Percentiles rank a stretch among this genome's conserved stretches.
Evolutionary conservation across 306 rosid genomes (phyloP).

Genomic region (Calophaca sinica): DNA sequence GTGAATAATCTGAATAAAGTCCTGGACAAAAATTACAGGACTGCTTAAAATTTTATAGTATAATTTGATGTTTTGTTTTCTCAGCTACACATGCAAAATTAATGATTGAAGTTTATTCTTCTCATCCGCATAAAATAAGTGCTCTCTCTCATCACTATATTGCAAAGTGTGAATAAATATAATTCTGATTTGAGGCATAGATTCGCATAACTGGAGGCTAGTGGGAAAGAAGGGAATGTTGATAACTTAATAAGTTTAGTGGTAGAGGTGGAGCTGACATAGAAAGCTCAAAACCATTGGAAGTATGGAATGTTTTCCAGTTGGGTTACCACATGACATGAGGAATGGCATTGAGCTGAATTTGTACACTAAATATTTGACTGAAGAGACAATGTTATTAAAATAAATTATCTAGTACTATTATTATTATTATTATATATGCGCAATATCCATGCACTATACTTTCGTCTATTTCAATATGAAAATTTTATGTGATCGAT

Average conservation of each 20-base stretch:
- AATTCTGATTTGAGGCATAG: conserved; percentile 34
- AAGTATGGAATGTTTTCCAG: conserved; percentile 16
- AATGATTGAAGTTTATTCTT: conserved; percentile 19
- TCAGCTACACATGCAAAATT: background rate
- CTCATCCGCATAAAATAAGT: conserved; percentile 4
- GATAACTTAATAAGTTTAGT: conserved; percentile 30
- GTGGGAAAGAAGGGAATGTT: conserved; percentile 34
- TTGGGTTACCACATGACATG: conserved; percentile 25
- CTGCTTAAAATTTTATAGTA: too few species aligned
- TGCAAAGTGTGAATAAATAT: background rate
- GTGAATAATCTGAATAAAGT: too few species aligned
- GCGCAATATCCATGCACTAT: too few species aligned
- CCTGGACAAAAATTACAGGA: too few species aligned
- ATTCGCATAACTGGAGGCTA: conserved; percentile 40
- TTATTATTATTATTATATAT: too few species aligned
- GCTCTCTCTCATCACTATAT: background rate
- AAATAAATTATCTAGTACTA: background rate
- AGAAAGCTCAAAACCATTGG: conserved; percentile 34
- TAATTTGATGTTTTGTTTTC: background rate
- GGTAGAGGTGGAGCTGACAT: conserved; percentile 30
- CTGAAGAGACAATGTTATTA: background rate
- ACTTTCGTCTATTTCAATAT: too few species aligned
- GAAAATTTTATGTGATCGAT: too few species aligned
- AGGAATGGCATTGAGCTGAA: background rate
- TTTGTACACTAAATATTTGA: background rate